These are phyloP conservation scores for Penicillium occitanis DNA, from an alignment of 2,329 filamentous ascomycete species.

Conservation along the genomic window DNA sequence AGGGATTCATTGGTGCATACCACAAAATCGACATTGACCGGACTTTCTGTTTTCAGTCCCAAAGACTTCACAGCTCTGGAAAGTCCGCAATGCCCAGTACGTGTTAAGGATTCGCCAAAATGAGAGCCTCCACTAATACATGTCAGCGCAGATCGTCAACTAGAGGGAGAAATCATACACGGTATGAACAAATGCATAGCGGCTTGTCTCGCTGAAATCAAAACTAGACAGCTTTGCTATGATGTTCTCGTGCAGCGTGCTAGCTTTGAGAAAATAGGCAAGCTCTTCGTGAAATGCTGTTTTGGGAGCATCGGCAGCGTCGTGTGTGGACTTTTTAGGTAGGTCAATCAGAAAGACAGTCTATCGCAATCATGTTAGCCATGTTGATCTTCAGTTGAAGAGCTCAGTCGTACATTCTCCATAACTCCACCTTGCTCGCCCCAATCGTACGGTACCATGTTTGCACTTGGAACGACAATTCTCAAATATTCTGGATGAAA, in stretches of 20 bases:
- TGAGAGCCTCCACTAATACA: slow-evolving; percentile 58
- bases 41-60: slow-evolving; percentile 56
- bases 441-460: slow-evolving; percentile 85
- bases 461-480: slow-evolving; percentile 82
- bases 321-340: slow-evolving; percentile 51
- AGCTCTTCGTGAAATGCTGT: slow-evolving; percentile 69
- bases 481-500: slow-evolving; percentile 72
- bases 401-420: slow-evolving; percentile 67
- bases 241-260: slow-evolving; percentile 64
- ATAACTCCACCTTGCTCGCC: slow-evolving; percentile 68
- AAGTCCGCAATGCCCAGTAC: slow-evolving; percentile 73
- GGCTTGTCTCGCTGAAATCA: slow-evolving; percentile 72
- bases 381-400: not conserved
- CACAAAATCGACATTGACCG: slow-evolving; percentile 71
- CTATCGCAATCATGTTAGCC: slow-evolving; percentile 38
- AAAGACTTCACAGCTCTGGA: slow-evolving; percentile 65
- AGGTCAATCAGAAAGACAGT: slow-evolving; percentile 91
- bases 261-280: slow-evolving; percentile 66
- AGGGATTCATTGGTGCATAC: slow-evolving; percentile 41
- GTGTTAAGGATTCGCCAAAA: slow-evolving; percentile 45
- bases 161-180: slow-evolving; percentile 60
- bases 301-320: slow-evolving; percentile 26
- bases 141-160: not conserved
- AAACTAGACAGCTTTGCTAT: slow-evolving; percentile 70
- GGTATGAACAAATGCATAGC: slow-evolving; percentile 79